phyloP scores from a whole-genome alignment of 2,329 filamentous ascomycete genomes.

The Boeremia lycopersici region DNA sequence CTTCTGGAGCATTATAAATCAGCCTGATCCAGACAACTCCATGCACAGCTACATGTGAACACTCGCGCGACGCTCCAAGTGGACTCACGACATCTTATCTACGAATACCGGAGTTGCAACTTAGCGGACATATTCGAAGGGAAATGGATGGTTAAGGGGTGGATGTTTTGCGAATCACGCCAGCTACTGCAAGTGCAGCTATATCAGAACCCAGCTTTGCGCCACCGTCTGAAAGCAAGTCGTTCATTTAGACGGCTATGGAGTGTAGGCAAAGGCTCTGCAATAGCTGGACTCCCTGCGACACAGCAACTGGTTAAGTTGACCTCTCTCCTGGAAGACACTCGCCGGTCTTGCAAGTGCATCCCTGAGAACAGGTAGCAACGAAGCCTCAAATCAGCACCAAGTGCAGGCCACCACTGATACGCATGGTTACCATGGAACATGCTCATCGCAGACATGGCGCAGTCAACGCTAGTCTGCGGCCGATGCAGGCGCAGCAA shows the following conservation, averaged over 20 bases:
- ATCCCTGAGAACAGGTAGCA: neutral
- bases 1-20: conserved; percentile 38
- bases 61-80: neutral
- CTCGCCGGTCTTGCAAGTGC: neutral
- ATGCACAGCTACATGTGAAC: neutral
- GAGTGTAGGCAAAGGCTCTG: too few relatives aligned
- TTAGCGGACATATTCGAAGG: too few relatives aligned
- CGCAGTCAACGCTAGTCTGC: conserved; percentile 2
- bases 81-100: neutral
- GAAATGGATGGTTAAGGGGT: too few relatives aligned
- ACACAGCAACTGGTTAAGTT: too few relatives aligned
- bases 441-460: neutral
- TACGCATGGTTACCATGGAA: neutral
- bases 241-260: too few relatives aligned
- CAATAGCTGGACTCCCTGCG: too few relatives aligned
- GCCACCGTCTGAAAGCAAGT: too few relatives aligned
- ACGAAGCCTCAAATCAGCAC: neutral
- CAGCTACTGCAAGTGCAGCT: too few relatives aligned
- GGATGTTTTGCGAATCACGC: too few relatives aligned
- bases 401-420: neutral
- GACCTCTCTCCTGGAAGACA: neutral
- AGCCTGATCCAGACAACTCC: conserved; percentile 19
- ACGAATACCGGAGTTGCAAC: neutral
- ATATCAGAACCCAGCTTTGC: too few relatives aligned
- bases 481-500: neutral